Percentiles rank a stretch among this genome's conserved stretches.
phyloP scores from a whole-genome alignment of 345 rosid species.

The Lepidium didymum region DNA sequence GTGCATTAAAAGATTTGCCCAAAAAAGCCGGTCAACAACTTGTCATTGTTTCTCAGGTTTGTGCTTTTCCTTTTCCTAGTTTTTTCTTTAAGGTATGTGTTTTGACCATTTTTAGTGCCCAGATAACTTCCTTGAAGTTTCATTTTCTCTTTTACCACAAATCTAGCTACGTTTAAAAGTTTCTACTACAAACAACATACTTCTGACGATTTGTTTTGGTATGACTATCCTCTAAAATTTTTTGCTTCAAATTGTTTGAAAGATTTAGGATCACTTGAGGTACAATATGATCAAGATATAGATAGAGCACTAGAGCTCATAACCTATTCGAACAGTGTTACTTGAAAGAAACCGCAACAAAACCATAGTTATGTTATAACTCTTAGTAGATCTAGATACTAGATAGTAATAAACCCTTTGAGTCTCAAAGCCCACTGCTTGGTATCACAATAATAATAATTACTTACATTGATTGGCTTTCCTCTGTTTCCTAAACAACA shows the following conservation, averaged over 20 bases:
- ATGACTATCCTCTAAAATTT: not conserved
- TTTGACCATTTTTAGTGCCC: not conserved
- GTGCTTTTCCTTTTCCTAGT: not conserved
- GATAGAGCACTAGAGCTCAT: too few species aligned
- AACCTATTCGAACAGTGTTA: too few species aligned
- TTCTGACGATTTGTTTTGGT: not conserved
- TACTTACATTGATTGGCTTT: not conserved
- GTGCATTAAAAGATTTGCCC: conserved; percentile 68
- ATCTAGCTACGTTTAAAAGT: not conserved
- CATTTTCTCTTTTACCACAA: not conserved
- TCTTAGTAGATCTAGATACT: too few species aligned
- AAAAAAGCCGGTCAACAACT: conserved; percentile 67
- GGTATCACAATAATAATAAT: not conserved
- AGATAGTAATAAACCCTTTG: too few species aligned
- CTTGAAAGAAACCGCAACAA: too few species aligned
- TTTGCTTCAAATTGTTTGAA: not conserved
- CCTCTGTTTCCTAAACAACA: not conserved
- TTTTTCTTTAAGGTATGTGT: not conserved
- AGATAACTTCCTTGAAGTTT: not conserved
- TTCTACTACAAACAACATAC: not conserved
- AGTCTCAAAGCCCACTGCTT: too few species aligned
- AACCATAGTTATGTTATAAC: too few species aligned
- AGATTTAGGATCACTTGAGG: not conserved
- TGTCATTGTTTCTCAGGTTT: conserved; percentile 85
- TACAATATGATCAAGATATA: not conserved